Conservation (phyloP, 768 basidiomycete genomes). For the Boletales sp. region DNA sequence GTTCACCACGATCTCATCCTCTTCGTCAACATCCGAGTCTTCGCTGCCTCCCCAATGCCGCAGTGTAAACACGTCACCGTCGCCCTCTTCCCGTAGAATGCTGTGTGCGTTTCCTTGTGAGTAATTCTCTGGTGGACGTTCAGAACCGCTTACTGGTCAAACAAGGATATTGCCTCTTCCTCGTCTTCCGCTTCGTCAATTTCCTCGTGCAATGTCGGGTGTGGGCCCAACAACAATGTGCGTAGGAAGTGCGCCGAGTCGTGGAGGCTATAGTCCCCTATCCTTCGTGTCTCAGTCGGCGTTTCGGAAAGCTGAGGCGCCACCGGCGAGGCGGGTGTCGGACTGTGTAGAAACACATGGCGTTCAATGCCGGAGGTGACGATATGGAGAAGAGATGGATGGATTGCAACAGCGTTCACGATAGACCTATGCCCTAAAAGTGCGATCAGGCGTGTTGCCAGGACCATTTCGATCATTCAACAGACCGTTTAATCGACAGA, state of each 20-base stretch:
- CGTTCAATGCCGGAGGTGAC: slow-evolving; percentile 74
- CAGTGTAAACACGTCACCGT: slow-evolving; percentile 49
- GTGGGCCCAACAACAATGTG: slow-evolving; percentile 29
- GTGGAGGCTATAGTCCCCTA: slow-evolving; percentile 34
- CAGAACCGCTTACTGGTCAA: slow-evolving; percentile 62
- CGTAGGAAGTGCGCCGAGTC: slow-evolving; percentile 38
- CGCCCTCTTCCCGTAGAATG: slow-evolving; percentile 56
- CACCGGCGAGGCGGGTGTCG: slow-evolving; percentile 55
- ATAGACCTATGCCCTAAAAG: slow-evolving; percentile 67
- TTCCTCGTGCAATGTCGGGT: slow-evolving; percentile 28
- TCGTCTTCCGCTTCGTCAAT: slow-evolving; percentile 38
- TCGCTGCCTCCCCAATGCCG: slow-evolving; percentile 38
- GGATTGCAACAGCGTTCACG: slow-evolving; percentile 69
- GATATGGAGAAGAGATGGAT: slow-evolving; percentile 64
- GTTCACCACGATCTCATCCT: slow-evolving; percentile 18
- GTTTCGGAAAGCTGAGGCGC: slow-evolving; percentile 43
- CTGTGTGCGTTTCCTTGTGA: slow-evolving; percentile 33
- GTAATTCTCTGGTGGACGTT: background rate
- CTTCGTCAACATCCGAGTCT: slow-evolving; percentile 21
- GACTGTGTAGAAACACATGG: slow-evolving; percentile 64
- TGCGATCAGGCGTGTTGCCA: background rate
- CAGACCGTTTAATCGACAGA: slow-evolving; percentile 56
- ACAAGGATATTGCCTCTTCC: slow-evolving; percentile 53
- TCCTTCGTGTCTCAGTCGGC: slow-evolving; percentile 42
- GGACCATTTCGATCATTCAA: background rate